Evolutionary conservation across 805 yeast species (phyloP).

Genomic region (Candida orba): DNA sequence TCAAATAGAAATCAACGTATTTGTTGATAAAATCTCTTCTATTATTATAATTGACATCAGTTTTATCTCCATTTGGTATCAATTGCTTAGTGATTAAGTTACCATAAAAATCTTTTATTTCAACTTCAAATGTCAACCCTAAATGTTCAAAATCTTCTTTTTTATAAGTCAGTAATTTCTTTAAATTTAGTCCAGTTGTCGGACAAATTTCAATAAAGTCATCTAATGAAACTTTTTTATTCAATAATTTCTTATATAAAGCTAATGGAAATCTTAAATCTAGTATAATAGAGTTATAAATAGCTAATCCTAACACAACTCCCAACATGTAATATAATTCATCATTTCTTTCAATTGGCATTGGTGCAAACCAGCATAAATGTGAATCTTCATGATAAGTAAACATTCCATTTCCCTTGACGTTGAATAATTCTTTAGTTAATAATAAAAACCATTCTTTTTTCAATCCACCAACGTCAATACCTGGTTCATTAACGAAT

Average conservation of each 20-base stretch:
- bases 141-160: constrained; percentile 40
- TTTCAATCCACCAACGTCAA: constrained; percentile 91
- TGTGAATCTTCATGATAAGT: constrained; percentile 59
- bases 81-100: constrained; percentile 40
- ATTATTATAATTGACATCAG: constrained; percentile 52
- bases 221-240: constrained; percentile 43
- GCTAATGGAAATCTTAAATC: constrained; percentile 74
- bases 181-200: constrained; percentile 45
- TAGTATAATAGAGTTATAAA: constrained; percentile 81
- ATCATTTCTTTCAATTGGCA: constrained; percentile 32
- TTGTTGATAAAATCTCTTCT: constrained; percentile 51
- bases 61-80: constrained; percentile 47
- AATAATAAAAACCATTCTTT: constrained; percentile 90
- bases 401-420: constrained; percentile 60
- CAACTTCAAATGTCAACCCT: constrained; percentile 56
- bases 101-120: constrained; percentile 43
- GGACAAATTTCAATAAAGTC: constrained; percentile 73
- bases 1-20: constrained; percentile 56
- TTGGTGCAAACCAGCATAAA: constrained; percentile 65
- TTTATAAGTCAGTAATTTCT: constrained; percentile 36
- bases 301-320: constrained; percentile 80
- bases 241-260: constrained; percentile 66
- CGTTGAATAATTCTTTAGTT: constrained; percentile 57
- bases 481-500: constrained; percentile 83
- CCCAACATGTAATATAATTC: constrained; percentile 76